Evolutionary conservation across 179 eudicot genomes (phyloP).

Genomic region (Sideroxylon spinosum): DNA sequence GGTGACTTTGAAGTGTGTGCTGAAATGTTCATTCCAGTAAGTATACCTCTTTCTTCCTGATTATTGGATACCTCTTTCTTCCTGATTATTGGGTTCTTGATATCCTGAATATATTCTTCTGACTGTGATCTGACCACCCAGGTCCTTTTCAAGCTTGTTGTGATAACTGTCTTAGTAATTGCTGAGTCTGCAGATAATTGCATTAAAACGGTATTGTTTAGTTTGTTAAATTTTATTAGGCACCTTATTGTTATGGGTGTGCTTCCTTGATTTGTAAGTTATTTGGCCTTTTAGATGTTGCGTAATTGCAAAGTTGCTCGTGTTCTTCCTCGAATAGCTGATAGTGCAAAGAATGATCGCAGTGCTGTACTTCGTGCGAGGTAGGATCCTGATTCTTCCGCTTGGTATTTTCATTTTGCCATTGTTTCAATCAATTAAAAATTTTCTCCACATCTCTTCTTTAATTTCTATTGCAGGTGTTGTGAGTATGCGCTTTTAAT

Average conservation of each 20-base stretch:
- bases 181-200: conserved; percentile 99
- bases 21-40: conserved; percentile 91
- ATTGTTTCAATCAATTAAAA: background rate
- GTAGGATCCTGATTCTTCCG: conserved; percentile 33
- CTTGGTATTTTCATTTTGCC: background rate
- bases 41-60: background rate
- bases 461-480: conserved; percentile 48
- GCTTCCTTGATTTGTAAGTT: conserved; percentile 6
- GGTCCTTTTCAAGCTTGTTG: conserved; percentile 98
- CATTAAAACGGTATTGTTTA: conserved; percentile 80
- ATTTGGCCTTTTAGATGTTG: conserved; percentile 64
- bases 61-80: conserved; percentile 14
- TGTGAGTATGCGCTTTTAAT: conserved; percentile 95
- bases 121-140: conserved; percentile 32
- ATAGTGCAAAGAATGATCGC: conserved; percentile 88
- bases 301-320: conserved; percentile 98
- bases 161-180: conserved; percentile 97
- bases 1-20: conserved; percentile 98
- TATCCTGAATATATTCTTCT: conserved; percentile 29
- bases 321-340: conserved; percentile 85
- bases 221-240: background rate
- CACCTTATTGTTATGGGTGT: background rate
- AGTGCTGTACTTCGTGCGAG: conserved; percentile 89
- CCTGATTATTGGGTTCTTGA: conserved; percentile 1
- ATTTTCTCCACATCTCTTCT: background rate